A percentile compares a stretch with the other conserved stretches of the same genome.
These are phyloP conservation scores for Geotrichum siamense DNA, from an alignment of 1,139 yeast genomes.

Conservation along the genomic window DNA sequence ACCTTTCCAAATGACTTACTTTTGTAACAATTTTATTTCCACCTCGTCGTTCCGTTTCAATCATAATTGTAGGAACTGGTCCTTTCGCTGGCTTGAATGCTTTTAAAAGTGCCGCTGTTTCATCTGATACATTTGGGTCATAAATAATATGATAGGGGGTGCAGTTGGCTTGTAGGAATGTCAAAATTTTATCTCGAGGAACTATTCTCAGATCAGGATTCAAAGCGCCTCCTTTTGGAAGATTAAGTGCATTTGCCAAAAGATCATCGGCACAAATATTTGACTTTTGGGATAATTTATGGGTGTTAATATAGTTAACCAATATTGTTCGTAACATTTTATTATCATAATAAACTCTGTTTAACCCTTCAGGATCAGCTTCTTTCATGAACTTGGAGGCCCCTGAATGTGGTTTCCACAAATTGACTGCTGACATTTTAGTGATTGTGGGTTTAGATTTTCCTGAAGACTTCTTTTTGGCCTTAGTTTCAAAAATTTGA, in stretches of 20 bases:
- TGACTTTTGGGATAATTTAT: constrained; percentile 43
- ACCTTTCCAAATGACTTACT: constrained; percentile 61
- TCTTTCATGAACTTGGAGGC: constrained; percentile 41
- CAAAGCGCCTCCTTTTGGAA: constrained; percentile 12
- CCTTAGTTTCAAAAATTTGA: constrained; percentile 51
- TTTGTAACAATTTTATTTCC: constrained; percentile 78
- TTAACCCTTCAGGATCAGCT: constrained; percentile 30
- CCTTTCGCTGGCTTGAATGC: constrained; percentile 45
- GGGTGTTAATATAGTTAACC: constrained; percentile 48
- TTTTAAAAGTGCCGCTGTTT: constrained; percentile 30
- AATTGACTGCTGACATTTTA: constrained; percentile 24
- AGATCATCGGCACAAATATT: constrained; percentile 49
- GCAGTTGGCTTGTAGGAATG: constrained; percentile 47
- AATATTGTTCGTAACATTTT: constrained; percentile 49
- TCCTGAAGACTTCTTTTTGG: constrained; percentile 19
- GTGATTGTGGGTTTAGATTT: constrained; percentile 5
- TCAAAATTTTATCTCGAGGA: constrained; percentile 47
- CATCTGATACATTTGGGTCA: constrained; percentile 29
- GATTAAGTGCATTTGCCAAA: constrained; percentile 32
- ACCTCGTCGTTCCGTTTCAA: constrained; percentile 68
- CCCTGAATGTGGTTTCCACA: constrained; percentile 27
- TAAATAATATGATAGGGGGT: constrained; percentile 52
- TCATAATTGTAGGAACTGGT: constrained; percentile 54
- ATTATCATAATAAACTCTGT: constrained; percentile 44
- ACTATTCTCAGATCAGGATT: constrained; percentile 19